A percentile compares a stretch with the other conserved stretches of the same genome.
Conservation (phyloP, 2,329 filamentous ascomycete species). For the Clonostachys chloroleuca region DNA sequence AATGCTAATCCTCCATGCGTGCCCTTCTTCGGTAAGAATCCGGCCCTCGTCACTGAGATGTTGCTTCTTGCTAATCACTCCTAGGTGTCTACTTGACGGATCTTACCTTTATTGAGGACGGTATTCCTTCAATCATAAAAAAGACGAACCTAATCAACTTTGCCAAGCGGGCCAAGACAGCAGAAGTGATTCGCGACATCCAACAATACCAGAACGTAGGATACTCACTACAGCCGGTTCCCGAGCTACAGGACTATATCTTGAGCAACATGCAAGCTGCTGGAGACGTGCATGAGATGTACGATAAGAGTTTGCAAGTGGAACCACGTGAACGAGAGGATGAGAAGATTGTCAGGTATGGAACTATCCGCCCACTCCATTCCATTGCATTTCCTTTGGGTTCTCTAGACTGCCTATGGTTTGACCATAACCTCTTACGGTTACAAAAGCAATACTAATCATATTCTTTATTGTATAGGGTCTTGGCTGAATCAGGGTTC, state of each 20-base stretch:
- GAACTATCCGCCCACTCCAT: constrained; percentile 16
- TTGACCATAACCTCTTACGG: too few relatives aligned
- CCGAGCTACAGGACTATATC: constrained; percentile 94
- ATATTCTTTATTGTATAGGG: constrained; percentile 28
- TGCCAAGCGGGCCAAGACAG: constrained; percentile 95
- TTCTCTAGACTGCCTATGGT: too few relatives aligned
- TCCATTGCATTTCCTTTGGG: too few relatives aligned
- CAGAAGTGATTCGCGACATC: constrained; percentile 96
- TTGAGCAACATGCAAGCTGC: constrained; percentile 93
- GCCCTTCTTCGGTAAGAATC: constrained; percentile 81
- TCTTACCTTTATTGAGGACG: constrained; percentile 96
- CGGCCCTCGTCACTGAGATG: not conserved
- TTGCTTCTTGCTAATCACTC: not conserved
- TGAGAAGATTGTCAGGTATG: constrained; percentile 98
- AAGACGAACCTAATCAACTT: constrained; percentile 98
- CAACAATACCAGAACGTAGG: constrained; percentile 98
- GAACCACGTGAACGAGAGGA: constrained; percentile 96
- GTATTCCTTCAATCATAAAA: constrained; percentile 93
- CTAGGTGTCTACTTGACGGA: constrained; percentile 93
- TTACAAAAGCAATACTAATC: too few relatives aligned
- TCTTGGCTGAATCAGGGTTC: constrained; percentile 58
- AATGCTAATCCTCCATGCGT: constrained; percentile 94
- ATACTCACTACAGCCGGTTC: constrained; percentile 85
- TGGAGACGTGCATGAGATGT: constrained; percentile 98
- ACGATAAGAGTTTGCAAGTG: constrained; percentile 89